These are phyloP conservation scores for Scytalidium lignicola DNA, from an alignment of 2,329 filamentous ascomycete species.

Conservation along the genomic window DNA sequence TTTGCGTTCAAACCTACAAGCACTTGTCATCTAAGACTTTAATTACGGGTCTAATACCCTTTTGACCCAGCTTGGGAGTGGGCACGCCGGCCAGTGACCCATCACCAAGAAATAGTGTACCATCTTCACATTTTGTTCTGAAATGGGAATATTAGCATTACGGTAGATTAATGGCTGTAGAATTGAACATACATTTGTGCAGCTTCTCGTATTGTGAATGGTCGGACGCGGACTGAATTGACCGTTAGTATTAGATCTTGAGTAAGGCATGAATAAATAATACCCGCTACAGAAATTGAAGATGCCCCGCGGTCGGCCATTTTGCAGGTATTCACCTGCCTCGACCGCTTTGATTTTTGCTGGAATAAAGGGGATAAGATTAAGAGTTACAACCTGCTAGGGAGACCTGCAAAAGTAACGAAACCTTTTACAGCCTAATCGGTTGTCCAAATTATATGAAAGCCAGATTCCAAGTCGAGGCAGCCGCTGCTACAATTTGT, in stretches of 20 bases:
- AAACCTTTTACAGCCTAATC: too few species aligned
- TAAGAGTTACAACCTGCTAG: background rate
- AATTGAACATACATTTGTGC: slow-evolving; percentile 65
- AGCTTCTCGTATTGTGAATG: slow-evolving; percentile 84
- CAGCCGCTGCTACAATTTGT: background rate
- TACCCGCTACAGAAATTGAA: slow-evolving; percentile 32
- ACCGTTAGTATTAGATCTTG: slow-evolving; percentile 10
- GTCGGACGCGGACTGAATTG: slow-evolving; percentile 59
- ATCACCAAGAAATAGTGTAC: slow-evolving; percentile 89
- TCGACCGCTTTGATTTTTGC: background rate
- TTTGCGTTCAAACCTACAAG: slow-evolving; percentile 58
- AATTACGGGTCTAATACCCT: slow-evolving; percentile 85
- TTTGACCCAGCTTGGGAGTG: slow-evolving; percentile 76
- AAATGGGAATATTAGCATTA: slow-evolving; percentile 11
- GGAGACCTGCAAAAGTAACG: background rate
- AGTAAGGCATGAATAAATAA: background rate
- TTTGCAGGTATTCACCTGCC: slow-evolving; percentile 5
- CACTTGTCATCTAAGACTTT: slow-evolving; percentile 96
- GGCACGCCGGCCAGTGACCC: slow-evolving; percentile 87
- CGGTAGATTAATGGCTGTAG: background rate
- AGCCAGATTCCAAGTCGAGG: background rate
- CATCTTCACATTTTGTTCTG: slow-evolving; percentile 63
- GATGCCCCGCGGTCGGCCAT: slow-evolving; percentile 27
- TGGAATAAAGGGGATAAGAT: background rate
- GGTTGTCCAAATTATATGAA: too few species aligned